These are phyloP conservation scores for Kluyveromyces marxianus DNA, from an alignment of 1,139 yeast species.

Conservation along the genomic window DNA sequence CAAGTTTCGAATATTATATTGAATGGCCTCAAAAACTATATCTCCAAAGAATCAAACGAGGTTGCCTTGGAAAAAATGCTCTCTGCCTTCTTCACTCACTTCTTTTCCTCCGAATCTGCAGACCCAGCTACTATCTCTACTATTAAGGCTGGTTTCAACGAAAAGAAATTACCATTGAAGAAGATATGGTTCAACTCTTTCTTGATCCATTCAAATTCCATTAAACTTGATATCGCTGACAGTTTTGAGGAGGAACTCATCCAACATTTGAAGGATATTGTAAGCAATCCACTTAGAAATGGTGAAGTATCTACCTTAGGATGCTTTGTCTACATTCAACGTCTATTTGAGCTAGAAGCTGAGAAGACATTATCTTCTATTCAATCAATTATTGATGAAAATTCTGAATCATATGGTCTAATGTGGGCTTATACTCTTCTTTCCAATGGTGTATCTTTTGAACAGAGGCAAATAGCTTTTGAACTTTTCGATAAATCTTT, in stretches of 20 bases:
- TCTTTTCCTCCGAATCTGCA: conserved; percentile 22
- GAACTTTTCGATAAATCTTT: conserved; percentile 16
- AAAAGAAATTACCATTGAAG: conserved; percentile 55
- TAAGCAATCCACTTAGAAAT: conserved; percentile 15
- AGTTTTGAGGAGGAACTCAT: conserved; percentile 29
- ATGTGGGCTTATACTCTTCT: conserved; percentile 17
- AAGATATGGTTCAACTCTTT: conserved; percentile 57
- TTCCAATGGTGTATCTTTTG: conserved; percentile 15
- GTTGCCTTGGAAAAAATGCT: conserved; percentile 44
- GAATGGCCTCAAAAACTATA: conserved; percentile 40
- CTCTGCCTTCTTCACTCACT: conserved; percentile 43
- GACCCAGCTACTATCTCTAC: conserved; percentile 19
- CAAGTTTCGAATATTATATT: conserved; percentile 35
- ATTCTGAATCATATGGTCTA: conserved; percentile 15
- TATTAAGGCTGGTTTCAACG: conserved; percentile 52
- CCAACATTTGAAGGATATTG: conserved; percentile 21
- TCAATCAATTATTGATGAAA: conserved; percentile 9
- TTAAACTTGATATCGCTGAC: conserved; percentile 34
- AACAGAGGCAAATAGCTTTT: conserved; percentile 18
- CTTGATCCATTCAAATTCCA: conserved; percentile 25
- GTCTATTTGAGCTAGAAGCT: conserved; percentile 8
- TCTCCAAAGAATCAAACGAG: conserved; percentile 74
- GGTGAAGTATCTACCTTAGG: conserved; percentile 21
- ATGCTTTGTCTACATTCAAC: conserved; percentile 18
- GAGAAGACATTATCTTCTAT: conserved; percentile 9